Conservation (phyloP, 1,139 yeast species). For the Geotrichum citri-aurantii region DNA sequence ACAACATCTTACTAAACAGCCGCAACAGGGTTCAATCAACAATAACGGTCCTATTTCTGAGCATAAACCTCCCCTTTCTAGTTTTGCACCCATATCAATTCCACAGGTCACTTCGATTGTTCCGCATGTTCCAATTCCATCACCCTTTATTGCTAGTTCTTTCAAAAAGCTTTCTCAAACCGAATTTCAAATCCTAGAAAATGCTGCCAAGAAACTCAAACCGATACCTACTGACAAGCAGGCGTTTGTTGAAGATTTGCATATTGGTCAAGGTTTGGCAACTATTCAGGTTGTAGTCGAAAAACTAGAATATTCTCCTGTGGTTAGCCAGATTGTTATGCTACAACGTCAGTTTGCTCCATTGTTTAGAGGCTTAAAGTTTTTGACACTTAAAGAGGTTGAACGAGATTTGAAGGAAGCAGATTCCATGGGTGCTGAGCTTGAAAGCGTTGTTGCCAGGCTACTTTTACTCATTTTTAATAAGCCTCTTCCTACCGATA, state of each 20-base stretch:
- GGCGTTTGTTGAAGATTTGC: not conserved
- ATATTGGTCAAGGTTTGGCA: not conserved
- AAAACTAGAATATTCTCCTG: not conserved
- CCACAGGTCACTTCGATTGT: not conserved
- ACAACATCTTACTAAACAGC: not conserved
- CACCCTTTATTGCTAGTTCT: not conserved
- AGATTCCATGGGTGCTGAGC: constrained; percentile 27
- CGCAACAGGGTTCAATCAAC: not conserved
- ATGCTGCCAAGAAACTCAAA: not conserved
- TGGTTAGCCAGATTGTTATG: constrained; percentile 26
- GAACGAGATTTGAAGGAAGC: constrained; percentile 34
- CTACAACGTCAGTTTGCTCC: constrained; percentile 34
- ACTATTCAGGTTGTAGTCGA: not conserved
- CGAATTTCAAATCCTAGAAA: not conserved
- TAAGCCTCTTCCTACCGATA: not conserved
- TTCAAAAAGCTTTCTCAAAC: not conserved
- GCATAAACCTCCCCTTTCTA: not conserved
- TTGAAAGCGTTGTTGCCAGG: constrained; percentile 35
- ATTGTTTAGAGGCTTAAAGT: constrained; percentile 33
- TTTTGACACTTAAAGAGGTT: constrained; percentile 39
- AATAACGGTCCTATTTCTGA: not conserved
- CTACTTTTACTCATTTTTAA: constrained; percentile 36
- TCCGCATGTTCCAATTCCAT: not conserved
- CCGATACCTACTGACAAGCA: not conserved
- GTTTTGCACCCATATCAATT: not conserved